Conservation (phyloP, 352 stramenopile species). For the Globisporangium nunn region DNA sequence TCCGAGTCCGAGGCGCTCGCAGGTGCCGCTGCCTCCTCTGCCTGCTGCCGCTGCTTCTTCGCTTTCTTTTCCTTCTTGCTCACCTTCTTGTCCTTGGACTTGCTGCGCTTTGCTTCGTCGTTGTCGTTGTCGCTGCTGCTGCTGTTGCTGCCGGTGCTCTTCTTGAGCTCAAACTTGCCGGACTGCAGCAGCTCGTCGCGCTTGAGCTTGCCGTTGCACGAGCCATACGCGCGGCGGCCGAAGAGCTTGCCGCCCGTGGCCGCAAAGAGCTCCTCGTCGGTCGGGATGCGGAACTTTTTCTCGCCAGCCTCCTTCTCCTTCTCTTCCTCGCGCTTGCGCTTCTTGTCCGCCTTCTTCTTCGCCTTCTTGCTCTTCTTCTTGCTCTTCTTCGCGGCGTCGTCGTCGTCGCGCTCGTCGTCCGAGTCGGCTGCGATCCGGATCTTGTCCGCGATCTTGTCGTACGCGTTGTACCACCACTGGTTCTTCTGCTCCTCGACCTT, state of each 20-base stretch:
- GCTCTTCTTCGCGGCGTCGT: conserved; percentile 56
- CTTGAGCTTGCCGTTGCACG: conserved; percentile 82
- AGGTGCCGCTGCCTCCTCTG: too few relatives aligned
- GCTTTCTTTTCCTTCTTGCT: conserved; percentile 20
- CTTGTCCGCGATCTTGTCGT: conserved; percentile 83
- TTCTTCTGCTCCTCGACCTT: conserved; percentile 57
- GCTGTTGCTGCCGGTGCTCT: conserved; percentile 7
- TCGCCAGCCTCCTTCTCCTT: conserved; percentile 19
- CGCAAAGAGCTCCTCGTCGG: conserved; percentile 94
- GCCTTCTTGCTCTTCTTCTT: conserved; percentile 39
- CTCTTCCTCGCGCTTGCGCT: conserved; percentile 17
- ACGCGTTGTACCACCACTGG: conserved; percentile 88
- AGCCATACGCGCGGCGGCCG: conserved; percentile 89
- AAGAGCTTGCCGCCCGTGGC: conserved; percentile 94
- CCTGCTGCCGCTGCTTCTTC: conserved; percentile 15
- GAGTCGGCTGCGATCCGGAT: conserved; percentile 73
- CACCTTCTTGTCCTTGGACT: conserved; percentile 19
- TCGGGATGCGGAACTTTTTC: conserved; percentile 71
- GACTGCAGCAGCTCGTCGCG: conserved; percentile 56
- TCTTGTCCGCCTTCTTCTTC: conserved; percentile 36
- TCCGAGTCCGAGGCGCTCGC: neutral
- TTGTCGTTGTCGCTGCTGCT: conserved; percentile 6
- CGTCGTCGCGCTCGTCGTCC: conserved; percentile 43
- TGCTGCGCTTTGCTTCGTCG: conserved; percentile 14
- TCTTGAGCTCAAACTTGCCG: conserved; percentile 13